These are phyloP conservation scores for Flagelloscypha sp. DNA, from an alignment of 768 basidiomycete genomes.

Conservation along the genomic window DNA sequence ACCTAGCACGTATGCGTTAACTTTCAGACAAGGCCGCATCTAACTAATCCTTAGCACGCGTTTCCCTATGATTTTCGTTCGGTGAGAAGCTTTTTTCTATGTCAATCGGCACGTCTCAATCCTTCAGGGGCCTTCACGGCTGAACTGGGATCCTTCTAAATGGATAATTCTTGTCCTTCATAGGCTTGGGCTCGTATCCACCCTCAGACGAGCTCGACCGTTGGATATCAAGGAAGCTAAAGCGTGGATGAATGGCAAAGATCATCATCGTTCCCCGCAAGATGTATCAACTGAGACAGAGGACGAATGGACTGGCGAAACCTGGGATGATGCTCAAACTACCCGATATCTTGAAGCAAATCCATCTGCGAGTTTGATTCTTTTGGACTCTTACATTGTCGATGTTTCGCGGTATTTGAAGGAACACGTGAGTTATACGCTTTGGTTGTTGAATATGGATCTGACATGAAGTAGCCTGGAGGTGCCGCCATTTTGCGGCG, in stretches of 20 bases:
- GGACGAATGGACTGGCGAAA: slow-evolving; percentile 25
- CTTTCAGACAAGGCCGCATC: slow-evolving; percentile 2
- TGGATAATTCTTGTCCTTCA: slow-evolving; percentile 60
- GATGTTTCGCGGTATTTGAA: slow-evolving; percentile 54
- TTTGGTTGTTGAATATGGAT: slow-evolving; percentile 2
- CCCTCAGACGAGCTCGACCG: slow-evolving; percentile 40
- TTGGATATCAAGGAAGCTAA: slow-evolving; percentile 42
- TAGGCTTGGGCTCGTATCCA: slow-evolving; percentile 34
- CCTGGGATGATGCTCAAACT: slow-evolving; percentile 34
- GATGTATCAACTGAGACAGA: slow-evolving; percentile 2
- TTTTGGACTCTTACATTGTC: slow-evolving; percentile 53
- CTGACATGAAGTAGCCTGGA: slow-evolving; percentile 42
- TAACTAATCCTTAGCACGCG: slow-evolving; percentile 40
- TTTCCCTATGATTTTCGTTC: slow-evolving; percentile 77
- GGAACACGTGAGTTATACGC: slow-evolving; percentile 52
- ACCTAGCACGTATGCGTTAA: background rate
- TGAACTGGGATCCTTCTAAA: slow-evolving; percentile 78
- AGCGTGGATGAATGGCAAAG: slow-evolving; percentile 40
- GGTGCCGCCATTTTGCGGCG: slow-evolving; percentile 44
- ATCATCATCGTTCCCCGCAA: slow-evolving; percentile 11
- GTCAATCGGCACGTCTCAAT: no score
- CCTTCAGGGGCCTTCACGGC: slow-evolving; percentile 44
- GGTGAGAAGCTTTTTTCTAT: no score
- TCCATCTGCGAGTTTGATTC: slow-evolving; percentile 36
- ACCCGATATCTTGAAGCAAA: slow-evolving; percentile 22